Evolutionary conservation across 805 yeast species (phyloP), one percentile per base, ranked within the genome.

Genomic region (Lachancea sp.): DNA sequence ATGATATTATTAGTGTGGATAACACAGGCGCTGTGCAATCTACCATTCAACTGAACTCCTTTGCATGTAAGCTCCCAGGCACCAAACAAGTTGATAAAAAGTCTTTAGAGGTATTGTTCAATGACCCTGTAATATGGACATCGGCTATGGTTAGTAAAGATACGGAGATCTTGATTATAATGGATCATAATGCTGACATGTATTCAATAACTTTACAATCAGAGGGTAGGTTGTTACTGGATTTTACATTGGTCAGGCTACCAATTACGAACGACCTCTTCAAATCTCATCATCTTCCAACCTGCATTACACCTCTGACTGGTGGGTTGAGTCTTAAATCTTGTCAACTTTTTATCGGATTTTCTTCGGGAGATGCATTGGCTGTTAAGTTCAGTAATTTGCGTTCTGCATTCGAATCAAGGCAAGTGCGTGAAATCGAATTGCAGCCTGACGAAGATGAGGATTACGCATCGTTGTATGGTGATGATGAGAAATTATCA

Each of bases 1-100:
- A 89, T 56, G 84, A 82, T 51, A 49, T 89, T 7, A 64, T 86
- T 8, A 89, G 85, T 60, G 73, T 87, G 13, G 96, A 89, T 54
- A 77, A 85, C 28, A 47, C 60, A 0, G 83, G 82, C 16, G 61
- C 60, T 11, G 49, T 75, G 13, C 70, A 63, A 43, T 54, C 64
- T n/a, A 40, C 45, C 2, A 56, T 60, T 15, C 26, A 45, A 8
- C 24, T 56, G 17, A 60, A 60, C 38, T 41, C 59, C 19, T 60
- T 36, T 56, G 71, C 61, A 54, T 61, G 40, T 45, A 73, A 34
- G 49, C 53, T 17, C 81, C 81, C 56, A 71, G 74, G 45, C 58
- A 61, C 34, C 56, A 82, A 47, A 69, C 75, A 46, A 50, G 74
- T 45, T 65, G 81, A 46, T 49, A 58, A 38, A 56, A 70, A 28